These are phyloP conservation scores for Rhodamnia rubescens DNA, from an alignment of 345 rosid species.

Conservation along the genomic window DNA sequence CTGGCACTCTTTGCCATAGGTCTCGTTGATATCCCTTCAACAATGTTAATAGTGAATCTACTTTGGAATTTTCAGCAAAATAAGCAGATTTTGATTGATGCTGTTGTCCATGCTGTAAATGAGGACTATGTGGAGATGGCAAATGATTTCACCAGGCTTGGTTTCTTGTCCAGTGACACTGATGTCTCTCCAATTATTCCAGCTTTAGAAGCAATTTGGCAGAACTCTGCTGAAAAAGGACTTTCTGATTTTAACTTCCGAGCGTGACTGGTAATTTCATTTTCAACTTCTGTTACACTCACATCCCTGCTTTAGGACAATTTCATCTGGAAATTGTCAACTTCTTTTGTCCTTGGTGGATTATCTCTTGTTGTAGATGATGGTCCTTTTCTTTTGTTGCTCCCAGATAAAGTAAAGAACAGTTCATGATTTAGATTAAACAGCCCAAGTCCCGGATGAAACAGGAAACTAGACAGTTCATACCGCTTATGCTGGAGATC, in stretches of 20 bases:
- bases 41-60: not conserved
- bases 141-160: constrained; percentile 98
- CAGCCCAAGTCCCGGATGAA: not conserved
- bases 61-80: constrained; percentile 62
- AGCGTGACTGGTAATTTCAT: constrained; percentile 65
- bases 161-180: constrained; percentile 91
- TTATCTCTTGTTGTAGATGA: not conserved
- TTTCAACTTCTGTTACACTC: not conserved
- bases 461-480: not conserved
- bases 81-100: constrained; percentile 94
- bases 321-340: not conserved
- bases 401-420: not conserved
- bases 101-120: constrained; percentile 97
- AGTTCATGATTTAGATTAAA: not conserved
- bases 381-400: not conserved
- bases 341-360: not conserved
- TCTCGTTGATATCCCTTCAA: not conserved
- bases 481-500: not conserved
- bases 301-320: not conserved
- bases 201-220: constrained; percentile 97
- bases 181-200: constrained; percentile 96
- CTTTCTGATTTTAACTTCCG: constrained; percentile 92
- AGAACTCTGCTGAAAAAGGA: constrained; percentile 86
- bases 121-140: constrained; percentile 99
- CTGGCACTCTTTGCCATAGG: not conserved